These are phyloP conservation scores for Gautieria morchelliformis DNA, from an alignment of 768 basidiomycete species.

Conservation along the genomic window DNA sequence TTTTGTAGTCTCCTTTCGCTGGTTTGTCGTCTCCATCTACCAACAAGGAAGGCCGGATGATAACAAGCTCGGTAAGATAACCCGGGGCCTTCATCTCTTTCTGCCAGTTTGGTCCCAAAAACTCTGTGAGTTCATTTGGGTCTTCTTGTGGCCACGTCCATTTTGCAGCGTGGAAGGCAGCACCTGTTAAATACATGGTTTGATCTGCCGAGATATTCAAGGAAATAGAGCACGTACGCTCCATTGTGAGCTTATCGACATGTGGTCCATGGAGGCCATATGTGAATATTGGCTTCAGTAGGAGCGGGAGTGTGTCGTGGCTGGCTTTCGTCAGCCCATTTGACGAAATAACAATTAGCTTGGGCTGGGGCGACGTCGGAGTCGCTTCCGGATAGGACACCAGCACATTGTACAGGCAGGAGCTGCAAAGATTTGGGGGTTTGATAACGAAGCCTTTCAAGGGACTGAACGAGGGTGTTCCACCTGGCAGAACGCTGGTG, in stretches of 20 bases:
- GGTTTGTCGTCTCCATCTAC: slow-evolving; percentile 42
- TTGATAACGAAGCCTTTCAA: slow-evolving; percentile 38
- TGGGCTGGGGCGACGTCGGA: slow-evolving; percentile 27
- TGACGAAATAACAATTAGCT: slow-evolving; percentile 45
- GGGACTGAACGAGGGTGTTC: slow-evolving; percentile 33
- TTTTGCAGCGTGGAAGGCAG: slow-evolving; percentile 38
- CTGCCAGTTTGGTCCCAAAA: slow-evolving; percentile 32
- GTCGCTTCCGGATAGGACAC: slow-evolving; percentile 35
- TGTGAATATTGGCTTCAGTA: slow-evolving; percentile 39
- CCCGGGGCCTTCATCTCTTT: slow-evolving; percentile 35
- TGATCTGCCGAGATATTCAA: background rate
- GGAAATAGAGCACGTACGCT: slow-evolving; percentile 23
- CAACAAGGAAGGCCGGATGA: slow-evolving; percentile 49
- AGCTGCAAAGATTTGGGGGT: slow-evolving; percentile 51
- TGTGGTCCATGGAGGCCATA: slow-evolving; percentile 38
- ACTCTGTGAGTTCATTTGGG: slow-evolving; percentile 33
- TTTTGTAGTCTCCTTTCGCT: slow-evolving; percentile 15
- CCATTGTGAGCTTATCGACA: slow-evolving; percentile 51
- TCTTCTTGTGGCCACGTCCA: slow-evolving; percentile 36
- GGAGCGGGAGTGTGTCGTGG: slow-evolving; percentile 36
- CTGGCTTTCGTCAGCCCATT: slow-evolving; percentile 40
- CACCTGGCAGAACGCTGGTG: slow-evolving; percentile 27
- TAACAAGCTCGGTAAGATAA: slow-evolving; percentile 30
- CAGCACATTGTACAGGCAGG: slow-evolving; percentile 44
- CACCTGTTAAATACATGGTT: slow-evolving; percentile 1